Conservation (phyloP, 2,329 filamentous ascomycete species). For the Pseudogymnoascus sp. region DNA sequence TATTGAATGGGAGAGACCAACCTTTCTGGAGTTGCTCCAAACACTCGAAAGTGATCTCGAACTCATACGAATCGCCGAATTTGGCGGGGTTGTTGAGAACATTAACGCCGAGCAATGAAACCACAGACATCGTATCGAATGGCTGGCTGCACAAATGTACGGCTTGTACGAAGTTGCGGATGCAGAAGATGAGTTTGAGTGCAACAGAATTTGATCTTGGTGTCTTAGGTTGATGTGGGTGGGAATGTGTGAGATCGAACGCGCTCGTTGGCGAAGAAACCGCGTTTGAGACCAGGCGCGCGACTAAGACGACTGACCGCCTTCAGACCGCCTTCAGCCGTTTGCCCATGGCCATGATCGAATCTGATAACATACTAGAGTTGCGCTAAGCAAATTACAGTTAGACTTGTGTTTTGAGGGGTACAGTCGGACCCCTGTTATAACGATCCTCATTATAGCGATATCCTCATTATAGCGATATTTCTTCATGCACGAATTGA, state of each 20-base stretch:
- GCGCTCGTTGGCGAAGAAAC: slow-evolving; percentile 9
- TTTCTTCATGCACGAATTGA: too few species aligned
- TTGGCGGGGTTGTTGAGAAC: slow-evolving; percentile 95
- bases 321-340: background rate
- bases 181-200: slow-evolving; percentile 19
- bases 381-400: background rate
- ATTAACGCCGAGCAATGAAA: slow-evolving; percentile 90
- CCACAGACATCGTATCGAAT: slow-evolving; percentile 71
- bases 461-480: too few species aligned
- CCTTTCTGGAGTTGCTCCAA: slow-evolving; percentile 91
- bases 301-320: background rate
- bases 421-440: too few species aligned
- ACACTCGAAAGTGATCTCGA: slow-evolving; percentile 98
- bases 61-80: slow-evolving; percentile 88
- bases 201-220: slow-evolving; percentile 15
- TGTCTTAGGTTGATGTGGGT: slow-evolving; percentile 14
- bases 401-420: background rate
- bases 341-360: slow-evolving; percentile 2
- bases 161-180: slow-evolving; percentile 13
- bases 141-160: slow-evolving; percentile 8
- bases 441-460: too few species aligned
- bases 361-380: background rate
- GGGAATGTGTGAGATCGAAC: slow-evolving; percentile 8
- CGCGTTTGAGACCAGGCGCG: slow-evolving; percentile 6
- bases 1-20: slow-evolving; percentile 32